Base-by-base conservation (phyloP, 768 basidiomycete species). In the Coprinopsis marcescibilis region DNA sequence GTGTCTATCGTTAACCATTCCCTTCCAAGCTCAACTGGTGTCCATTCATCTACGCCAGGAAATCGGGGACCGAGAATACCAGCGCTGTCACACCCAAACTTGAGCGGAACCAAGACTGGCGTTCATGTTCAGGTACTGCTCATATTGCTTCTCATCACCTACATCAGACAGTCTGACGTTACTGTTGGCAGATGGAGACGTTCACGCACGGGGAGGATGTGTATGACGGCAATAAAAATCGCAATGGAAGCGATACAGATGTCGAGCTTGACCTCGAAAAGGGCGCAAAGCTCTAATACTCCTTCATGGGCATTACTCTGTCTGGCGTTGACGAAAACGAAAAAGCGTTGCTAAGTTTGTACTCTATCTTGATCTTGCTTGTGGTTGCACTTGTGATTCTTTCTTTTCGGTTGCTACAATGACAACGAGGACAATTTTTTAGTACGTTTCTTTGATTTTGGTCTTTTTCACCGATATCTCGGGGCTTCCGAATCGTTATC, bases 111-210 rank as follows among this genome's bases (percentile, higher is more conserved):
- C 8, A 38, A 49, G 32, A 35, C 21, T 25, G 72, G 72, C 17
- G 73, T 75, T 3, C 73, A 75, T 54, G 72, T 75, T 12, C 73
- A 73, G 65, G 73, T 70, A 25, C 25, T 61, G 20, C 26, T 32
- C 15, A 3, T 13, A 42, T 19, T 23, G 29, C 19, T 20, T 12
- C 34, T 25, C 21, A n/a, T n/a, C n/a, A n/a, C n/a, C n/a, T n/a
- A n/a, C n/a, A n/a, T n/a, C n/a, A n/a, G n/a, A n/a, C n/a, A n/a
- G n/a, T n/a, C n/a, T n/a, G n/a, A n/a, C n/a, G n/a, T n/a, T n/a
- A 24, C 4, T 15, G 21, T 32, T 13, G n/a, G 29, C 41, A 75
- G 72, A 75, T 75, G 73, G 73, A 75, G 50, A 75, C 72, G 0
- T 73, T 73, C 51, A 69, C 68, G 2, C 69, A 65, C 38, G 62